Evolutionary conservation across 2,329 filamentous ascomycete genomes (phyloP).

Genomic region (Fusarium sp.): DNA sequence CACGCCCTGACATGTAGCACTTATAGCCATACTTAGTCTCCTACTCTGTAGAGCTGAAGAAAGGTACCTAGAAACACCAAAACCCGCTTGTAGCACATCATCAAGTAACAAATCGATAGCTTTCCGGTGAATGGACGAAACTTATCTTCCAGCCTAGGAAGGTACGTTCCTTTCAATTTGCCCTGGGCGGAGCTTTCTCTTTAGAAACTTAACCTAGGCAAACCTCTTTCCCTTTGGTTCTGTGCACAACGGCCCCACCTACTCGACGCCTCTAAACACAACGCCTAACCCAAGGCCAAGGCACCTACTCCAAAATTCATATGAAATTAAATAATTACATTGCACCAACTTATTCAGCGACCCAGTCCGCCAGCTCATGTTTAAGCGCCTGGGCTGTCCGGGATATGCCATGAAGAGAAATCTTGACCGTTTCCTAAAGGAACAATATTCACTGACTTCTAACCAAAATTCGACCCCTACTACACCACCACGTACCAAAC

Average conservation of each 20-base stretch:
- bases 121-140: background rate
- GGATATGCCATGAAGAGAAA: conserved; percentile 53
- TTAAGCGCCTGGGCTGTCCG: conserved; percentile 38
- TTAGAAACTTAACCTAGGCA: background rate
- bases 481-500: background rate
- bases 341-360: background rate
- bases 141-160: background rate
- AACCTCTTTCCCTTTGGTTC: background rate
- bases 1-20: background rate
- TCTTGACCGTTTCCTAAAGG: conserved; percentile 45
- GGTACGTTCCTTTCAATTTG: background rate
- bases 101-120: background rate
- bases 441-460: conserved; percentile 21
- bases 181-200: background rate
- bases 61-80: conserved; percentile 23
- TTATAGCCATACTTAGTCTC: background rate
- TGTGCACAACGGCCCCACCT: conserved; percentile 1
- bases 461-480: conserved; percentile 1
- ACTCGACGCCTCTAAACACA: background rate
- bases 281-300: background rate
- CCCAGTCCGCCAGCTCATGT: conserved; percentile 28
- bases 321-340: background rate
- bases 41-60: background rate
- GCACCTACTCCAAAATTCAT: background rate
- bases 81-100: background rate